Conservation (phyloP, 768 basidiomycete species). For the Tremella fuciformis region DNA sequence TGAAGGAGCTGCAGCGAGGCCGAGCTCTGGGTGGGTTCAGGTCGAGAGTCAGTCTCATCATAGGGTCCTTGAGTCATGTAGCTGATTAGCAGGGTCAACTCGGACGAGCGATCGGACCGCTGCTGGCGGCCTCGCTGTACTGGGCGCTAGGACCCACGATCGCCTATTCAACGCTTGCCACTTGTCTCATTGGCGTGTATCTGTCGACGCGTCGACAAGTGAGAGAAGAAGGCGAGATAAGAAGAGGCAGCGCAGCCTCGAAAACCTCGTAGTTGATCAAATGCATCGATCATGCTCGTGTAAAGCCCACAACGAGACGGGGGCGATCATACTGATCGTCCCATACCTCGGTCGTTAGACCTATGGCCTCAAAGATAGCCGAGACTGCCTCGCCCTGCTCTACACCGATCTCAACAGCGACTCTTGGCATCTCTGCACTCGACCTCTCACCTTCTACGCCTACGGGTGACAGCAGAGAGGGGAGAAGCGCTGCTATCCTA, state of each 20-base stretch:
- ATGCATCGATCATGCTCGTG: too few species aligned
- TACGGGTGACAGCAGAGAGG: constrained; percentile 54
- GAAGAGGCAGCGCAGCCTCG: background rate
- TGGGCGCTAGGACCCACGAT: constrained; percentile 49
- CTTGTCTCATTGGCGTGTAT: constrained; percentile 25
- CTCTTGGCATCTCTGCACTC: constrained; percentile 28
- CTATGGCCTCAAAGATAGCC: constrained; percentile 58
- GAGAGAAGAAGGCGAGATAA: constrained; percentile 18
- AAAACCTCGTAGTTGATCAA: too few species aligned
- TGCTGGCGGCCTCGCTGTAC: constrained; percentile 63
- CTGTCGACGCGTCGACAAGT: constrained; percentile 17
- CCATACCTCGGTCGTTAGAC: constrained; percentile 64
- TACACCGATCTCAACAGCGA: constrained; percentile 78
- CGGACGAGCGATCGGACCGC: constrained; percentile 85
- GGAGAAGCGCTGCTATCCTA: constrained; percentile 64
- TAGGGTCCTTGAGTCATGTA: background rate
- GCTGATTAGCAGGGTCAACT: constrained; percentile 69
- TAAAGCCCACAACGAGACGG: too few species aligned
- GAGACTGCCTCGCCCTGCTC: constrained; percentile 67
- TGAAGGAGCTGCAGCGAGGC: constrained; percentile 74
- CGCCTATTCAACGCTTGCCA: constrained; percentile 39
- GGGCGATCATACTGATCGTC: constrained; percentile 69
- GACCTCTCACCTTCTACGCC: constrained; percentile 4
- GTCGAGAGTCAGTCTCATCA: constrained; percentile 54
- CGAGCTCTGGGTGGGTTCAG: constrained; percentile 80